Percentiles rank a stretch among this genome's conserved stretches.
Evolutionary conservation across 305 asterid genomes (phyloP).

Genomic region (Nicotiana rustica): DNA sequence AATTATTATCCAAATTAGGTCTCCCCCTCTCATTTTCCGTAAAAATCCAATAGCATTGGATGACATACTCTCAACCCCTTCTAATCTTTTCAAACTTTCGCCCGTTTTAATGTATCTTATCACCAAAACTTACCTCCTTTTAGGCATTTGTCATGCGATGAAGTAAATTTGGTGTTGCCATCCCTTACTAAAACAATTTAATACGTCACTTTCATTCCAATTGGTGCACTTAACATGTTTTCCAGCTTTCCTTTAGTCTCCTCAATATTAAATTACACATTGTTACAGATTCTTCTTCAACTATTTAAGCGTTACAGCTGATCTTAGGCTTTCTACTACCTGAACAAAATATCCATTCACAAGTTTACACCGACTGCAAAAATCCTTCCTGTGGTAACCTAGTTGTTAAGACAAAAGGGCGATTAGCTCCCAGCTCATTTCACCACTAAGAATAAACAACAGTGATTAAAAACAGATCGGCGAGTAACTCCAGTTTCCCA

Average conservation of each 20-base stretch:
- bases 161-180: not conserved
- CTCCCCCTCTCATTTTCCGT: not conserved
- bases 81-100: not conserved
- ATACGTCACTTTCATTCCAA: not conserved
- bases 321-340: constrained; percentile 24
- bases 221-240: constrained; percentile 21
- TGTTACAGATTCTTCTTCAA: constrained; percentile 15
- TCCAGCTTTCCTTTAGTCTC: not conserved
- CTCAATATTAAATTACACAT: not conserved
- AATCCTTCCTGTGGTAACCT: not conserved
- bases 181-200: not conserved
- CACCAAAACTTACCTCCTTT: not conserved
- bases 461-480: not conserved
- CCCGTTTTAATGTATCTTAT: not conserved
- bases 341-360: not conserved
- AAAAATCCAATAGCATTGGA: not conserved
- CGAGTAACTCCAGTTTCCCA: constrained; percentile 3
- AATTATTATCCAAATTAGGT: not conserved
- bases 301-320: constrained; percentile 14
- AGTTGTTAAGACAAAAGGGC: not conserved
- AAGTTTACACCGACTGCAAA: not conserved
- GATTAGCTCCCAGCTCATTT: not conserved
- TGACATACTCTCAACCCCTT: constrained; percentile 7
- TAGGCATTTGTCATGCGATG: not conserved
- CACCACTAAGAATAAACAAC: constrained; percentile 23